Evolutionary conservation across 108 stramenopile genomes (phyloP).

Genomic region (Parietichytrium sp.): DNA sequence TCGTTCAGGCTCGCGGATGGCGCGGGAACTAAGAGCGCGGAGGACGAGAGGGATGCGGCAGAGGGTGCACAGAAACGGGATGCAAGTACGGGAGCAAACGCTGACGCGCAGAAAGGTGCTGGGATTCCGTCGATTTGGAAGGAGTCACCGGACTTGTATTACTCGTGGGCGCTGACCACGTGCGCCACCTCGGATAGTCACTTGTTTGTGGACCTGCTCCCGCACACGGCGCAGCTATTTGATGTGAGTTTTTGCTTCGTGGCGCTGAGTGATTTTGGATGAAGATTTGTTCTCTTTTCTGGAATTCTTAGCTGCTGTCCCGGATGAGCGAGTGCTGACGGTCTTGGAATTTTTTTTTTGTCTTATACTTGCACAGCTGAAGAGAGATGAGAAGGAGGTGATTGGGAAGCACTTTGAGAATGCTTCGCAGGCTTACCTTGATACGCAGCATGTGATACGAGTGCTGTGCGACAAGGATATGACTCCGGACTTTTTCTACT

Average conservation of each 20-base stretch:
- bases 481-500: slow-evolving; percentile 25
- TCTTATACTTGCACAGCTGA: not conserved
- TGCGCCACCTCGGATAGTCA: not conserved
- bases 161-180: not conserved
- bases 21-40: no score
- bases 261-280: no score
- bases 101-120: no score
- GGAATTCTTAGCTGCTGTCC: no score
- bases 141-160: slow-evolving; percentile 6
- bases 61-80: no score
- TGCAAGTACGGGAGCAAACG: no score
- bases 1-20: no score
- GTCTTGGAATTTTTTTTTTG: no score
- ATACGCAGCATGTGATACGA: slow-evolving; percentile 8
- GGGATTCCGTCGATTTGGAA: not conserved
- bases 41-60: no score
- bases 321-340: no score
- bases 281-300: no score
- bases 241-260: no score
- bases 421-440: not conserved
- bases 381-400: not conserved
- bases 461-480: slow-evolving; percentile 25
- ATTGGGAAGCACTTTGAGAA: not conserved
- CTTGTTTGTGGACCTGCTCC: slow-evolving; percentile 14
- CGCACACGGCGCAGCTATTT: not conserved